A percentile compares a stretch with the other conserved stretches of the same genome.
Evolutionary conservation across 2,329 filamentous ascomycete genomes (phyloP).

Genomic region (Capronia epimyces): DNA sequence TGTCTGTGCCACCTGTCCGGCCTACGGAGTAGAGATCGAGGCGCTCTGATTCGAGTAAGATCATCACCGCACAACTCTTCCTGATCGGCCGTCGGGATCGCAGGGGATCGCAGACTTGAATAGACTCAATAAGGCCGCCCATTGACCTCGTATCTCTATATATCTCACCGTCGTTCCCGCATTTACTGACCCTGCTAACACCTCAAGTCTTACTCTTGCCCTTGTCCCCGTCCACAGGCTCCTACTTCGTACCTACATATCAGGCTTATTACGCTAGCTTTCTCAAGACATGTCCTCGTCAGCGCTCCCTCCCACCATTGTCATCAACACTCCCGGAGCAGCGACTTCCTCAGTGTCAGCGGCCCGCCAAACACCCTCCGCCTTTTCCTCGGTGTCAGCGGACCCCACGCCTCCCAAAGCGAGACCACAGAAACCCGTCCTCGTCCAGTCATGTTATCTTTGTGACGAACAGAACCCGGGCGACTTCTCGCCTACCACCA

Average conservation of each 20-base stretch:
- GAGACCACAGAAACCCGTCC: conserved; percentile 15
- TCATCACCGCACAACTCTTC: not conserved
- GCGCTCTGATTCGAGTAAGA: not conserved
- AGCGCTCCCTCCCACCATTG: conserved; percentile 23
- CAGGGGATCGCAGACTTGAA: not conserved
- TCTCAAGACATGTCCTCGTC: not conserved
- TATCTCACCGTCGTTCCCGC: not conserved
- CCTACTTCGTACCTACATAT: not conserved
- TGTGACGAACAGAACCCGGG: conserved; percentile 30
- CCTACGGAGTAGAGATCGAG: not conserved
- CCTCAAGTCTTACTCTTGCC: not conserved
- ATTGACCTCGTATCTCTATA: conserved; percentile 2
- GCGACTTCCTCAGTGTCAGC: conserved; percentile 14
- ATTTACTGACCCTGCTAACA: not conserved
- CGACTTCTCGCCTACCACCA: conserved; percentile 29
- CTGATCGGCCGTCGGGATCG: too few relatives aligned
- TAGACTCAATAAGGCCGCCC: conserved; percentile 3
- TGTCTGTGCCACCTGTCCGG: not conserved
- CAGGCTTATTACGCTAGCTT: too few relatives aligned
- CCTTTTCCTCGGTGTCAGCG: not conserved
- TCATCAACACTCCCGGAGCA: conserved; percentile 23
- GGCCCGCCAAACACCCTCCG: conserved; percentile 1
- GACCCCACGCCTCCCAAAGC: conserved; percentile 1
- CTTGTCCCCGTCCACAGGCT: not conserved
- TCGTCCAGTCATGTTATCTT: conserved; percentile 26